Percentiles rank a stretch among this genome's conserved stretches.
phyloP scores from a whole-genome alignment of 176 grass and related monocot species.

The Secale cereale region DNA sequence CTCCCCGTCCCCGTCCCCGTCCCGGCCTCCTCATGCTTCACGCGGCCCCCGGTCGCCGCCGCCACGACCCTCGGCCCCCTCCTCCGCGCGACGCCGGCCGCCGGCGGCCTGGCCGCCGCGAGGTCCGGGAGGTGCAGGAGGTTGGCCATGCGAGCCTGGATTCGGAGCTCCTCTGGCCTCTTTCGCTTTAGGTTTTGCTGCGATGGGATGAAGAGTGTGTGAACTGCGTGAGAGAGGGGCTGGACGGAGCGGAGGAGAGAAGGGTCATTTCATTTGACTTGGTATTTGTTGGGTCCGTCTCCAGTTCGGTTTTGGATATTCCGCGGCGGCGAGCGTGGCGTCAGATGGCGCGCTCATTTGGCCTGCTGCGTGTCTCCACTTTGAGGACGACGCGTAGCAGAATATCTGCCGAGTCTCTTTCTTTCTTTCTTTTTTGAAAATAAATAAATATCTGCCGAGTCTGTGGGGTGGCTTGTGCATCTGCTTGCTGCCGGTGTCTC shows the following conservation, averaged over 20 bases:
- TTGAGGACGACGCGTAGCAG: not conserved
- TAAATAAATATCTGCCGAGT: not conserved
- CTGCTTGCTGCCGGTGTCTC: not conserved
- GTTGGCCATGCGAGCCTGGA: conserved; percentile 39
- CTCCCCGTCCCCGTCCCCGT: not conserved
- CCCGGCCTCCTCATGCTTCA: conserved; percentile 48
- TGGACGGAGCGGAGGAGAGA: not conserved
- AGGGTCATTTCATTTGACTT: not conserved
- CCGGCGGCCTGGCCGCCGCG: conserved; percentile 27
- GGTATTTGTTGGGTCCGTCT: not conserved
- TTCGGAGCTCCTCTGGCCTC: not conserved
- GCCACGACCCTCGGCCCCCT: conserved; percentile 2
- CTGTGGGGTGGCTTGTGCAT: not conserved
- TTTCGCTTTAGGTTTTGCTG: not conserved
- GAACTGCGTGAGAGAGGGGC: conserved; percentile 16
- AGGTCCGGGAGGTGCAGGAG: conserved; percentile 61
- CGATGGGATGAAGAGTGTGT: conserved; percentile 9
- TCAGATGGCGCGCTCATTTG: not conserved
- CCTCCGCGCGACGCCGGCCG: not conserved
- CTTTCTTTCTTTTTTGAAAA: not conserved
- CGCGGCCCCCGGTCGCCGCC: conserved; percentile 19
- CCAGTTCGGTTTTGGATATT: conserved; percentile 19
- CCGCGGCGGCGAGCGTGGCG: not conserved
- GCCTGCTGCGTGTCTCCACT: not conserved
- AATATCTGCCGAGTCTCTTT: not conserved